A percentile compares a stretch with the other conserved stretches of the same genome.
These are phyloP conservation scores for Kwoniella shivajii DNA, from an alignment of 1,284 basidiomycete species.

Conservation along the genomic window DNA sequence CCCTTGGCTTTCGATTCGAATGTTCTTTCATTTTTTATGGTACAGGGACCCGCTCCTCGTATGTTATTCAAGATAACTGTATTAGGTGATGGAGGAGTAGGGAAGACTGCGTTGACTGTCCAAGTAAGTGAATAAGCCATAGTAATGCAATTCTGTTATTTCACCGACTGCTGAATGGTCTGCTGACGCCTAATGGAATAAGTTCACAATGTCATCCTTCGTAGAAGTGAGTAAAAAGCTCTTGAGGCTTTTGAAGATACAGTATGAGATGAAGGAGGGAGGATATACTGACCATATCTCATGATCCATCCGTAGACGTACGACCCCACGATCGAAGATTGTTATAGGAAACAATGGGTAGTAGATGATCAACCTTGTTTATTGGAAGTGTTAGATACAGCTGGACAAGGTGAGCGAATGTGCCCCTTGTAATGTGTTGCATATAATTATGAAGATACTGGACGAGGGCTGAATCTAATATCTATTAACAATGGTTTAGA, in stretches of 20 bases:
- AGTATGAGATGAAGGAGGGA: no score
- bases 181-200: no score
- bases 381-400: slow-evolving; percentile 90
- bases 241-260: not conserved
- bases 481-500: slow-evolving; percentile 59
- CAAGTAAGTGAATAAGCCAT: slow-evolving; percentile 63
- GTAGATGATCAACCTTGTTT: slow-evolving; percentile 90
- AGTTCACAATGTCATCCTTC: slow-evolving; percentile 92
- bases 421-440: not conserved
- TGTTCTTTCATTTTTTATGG: not conserved
- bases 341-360: slow-evolving; percentile 86
- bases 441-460: not conserved
- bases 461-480: slow-evolving; percentile 5
- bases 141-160: not conserved
- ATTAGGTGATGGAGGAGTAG: slow-evolving; percentile 95
- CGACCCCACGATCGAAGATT: slow-evolving; percentile 83
- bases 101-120: slow-evolving; percentile 94
- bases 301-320: slow-evolving; percentile 41
- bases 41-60: slow-evolving; percentile 18
- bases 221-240: slow-evolving; percentile 59
- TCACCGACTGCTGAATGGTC: no score
- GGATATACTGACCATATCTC: not conserved
- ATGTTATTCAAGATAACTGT: slow-evolving; percentile 69
- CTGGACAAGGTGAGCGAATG: slow-evolving; percentile 86
- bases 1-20: not conserved